phyloP scores from a whole-genome alignment of 805 yeast species.

The Sugiyamaella chiloensis region DNA sequence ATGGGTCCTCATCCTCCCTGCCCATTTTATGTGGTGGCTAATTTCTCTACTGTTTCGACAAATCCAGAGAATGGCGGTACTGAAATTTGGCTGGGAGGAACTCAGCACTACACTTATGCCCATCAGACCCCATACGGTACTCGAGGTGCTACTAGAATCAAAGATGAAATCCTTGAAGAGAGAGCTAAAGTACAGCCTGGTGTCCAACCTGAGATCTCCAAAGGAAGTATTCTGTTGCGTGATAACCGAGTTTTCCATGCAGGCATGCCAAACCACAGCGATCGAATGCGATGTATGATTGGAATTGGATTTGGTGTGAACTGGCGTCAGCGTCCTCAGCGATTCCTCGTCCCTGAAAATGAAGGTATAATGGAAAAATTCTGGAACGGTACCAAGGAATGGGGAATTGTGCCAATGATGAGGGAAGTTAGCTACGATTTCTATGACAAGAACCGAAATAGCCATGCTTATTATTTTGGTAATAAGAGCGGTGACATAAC shows the following conservation, averaged over 20 bases:
- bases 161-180: slow-evolving; percentile 10
- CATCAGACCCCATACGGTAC: slow-evolving; percentile 11
- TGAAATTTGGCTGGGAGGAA: slow-evolving; percentile 9
- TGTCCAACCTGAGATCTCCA: slow-evolving; percentile 2
- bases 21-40: slow-evolving; percentile 6
- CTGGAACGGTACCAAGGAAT: slow-evolving; percentile 10
- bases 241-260: slow-evolving; percentile 12
- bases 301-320: slow-evolving; percentile 11
- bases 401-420: slow-evolving; percentile 8
- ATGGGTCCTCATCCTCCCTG: slow-evolving; percentile 9
- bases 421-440: slow-evolving; percentile 11
- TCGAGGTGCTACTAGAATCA: slow-evolving; percentile 7
- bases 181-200: slow-evolving; percentile 13
- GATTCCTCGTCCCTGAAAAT: slow-evolving; percentile 12
- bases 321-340: slow-evolving; percentile 5
- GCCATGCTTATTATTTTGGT: slow-evolving; percentile 19
- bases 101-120: slow-evolving; percentile 9
- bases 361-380: slow-evolving; percentile 7
- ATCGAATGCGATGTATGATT: slow-evolving; percentile 8
- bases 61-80: slow-evolving; percentile 7
- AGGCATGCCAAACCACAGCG: slow-evolving; percentile 11
- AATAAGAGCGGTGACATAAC: slow-evolving; percentile 61
- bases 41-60: slow-evolving; percentile 2
- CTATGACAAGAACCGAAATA: slow-evolving; percentile 9
- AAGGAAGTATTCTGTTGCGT: slow-evolving; percentile 10